A percentile compares a stretch with the other conserved stretches of the same genome.
These are phyloP conservation scores for Erucastrum elatum DNA, from an alignment of 345 rosid genomes.

Conservation along the genomic window DNA sequence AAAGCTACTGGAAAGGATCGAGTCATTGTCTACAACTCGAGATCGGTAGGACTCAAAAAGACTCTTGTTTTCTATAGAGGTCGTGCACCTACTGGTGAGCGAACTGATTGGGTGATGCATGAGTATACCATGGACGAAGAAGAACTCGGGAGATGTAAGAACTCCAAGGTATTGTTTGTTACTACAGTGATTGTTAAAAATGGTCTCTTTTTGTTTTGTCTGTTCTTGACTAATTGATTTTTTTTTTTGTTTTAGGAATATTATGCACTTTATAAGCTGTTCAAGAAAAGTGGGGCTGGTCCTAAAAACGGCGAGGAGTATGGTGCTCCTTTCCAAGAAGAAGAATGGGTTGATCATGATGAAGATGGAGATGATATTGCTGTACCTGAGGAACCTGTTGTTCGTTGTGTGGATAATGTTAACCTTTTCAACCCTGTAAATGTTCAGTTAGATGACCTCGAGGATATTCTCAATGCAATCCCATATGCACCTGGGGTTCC, in stretches of 20 bases:
- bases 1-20: slow-evolving; percentile 90
- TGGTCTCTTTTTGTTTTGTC: background rate
- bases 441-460: slow-evolving; percentile 28
- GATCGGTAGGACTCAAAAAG: slow-evolving; percentile 74
- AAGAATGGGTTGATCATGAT: slow-evolving; percentile 74
- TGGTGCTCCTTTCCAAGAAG: slow-evolving; percentile 89
- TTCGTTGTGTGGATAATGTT: background rate
- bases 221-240: background rate
- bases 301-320: slow-evolving; percentile 92
- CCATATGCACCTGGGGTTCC: slow-evolving; percentile 14
- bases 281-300: slow-evolving; percentile 92
- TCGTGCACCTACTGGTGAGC: slow-evolving; percentile 69
- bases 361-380: background rate
- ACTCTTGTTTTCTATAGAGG: slow-evolving; percentile 83
- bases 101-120: slow-evolving; percentile 97
- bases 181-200: background rate
- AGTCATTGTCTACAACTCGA: slow-evolving; percentile 45
- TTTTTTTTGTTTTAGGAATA: slow-evolving; percentile 57
- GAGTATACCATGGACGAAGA: slow-evolving; percentile 81
- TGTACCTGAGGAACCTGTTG: slow-evolving; percentile 4
- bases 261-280: slow-evolving; percentile 80
- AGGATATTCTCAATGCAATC: slow-evolving; percentile 6
- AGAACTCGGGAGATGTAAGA: slow-evolving; percentile 68
- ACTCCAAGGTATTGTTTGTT: slow-evolving; percentile 45
- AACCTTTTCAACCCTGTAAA: background rate